A percentile compares a stretch with the other conserved stretches of the same genome.
These are phyloP conservation scores for Sugiyamaella americana DNA, from an alignment of 805 yeast species.

Conservation along the genomic window DNA sequence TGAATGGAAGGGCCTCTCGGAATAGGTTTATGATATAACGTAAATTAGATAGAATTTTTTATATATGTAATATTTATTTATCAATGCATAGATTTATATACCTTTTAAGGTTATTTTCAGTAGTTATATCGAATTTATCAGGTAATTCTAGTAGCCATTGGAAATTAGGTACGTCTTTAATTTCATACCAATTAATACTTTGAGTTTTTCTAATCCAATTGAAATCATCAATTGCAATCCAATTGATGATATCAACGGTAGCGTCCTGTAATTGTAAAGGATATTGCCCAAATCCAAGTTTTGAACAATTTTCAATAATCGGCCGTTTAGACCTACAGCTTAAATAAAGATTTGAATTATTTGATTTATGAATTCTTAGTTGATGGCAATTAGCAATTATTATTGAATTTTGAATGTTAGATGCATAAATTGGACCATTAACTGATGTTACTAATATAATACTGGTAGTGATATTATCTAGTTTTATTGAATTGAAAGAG, in stretches of 20 bases:
- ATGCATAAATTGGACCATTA: slow-evolving; percentile 22
- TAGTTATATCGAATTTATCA: no score
- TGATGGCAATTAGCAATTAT: slow-evolving; percentile 25
- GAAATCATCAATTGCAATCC: slow-evolving; percentile 26
- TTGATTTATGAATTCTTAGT: slow-evolving; percentile 26
- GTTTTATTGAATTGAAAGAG: slow-evolving; percentile 7
- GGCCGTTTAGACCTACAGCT: slow-evolving; percentile 26
- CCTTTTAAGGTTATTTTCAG: no score
- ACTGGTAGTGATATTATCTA: slow-evolving; percentile 18
- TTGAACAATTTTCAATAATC: slow-evolving; percentile 23
- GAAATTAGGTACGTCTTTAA: not conserved
- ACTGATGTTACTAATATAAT: slow-evolving; percentile 17
- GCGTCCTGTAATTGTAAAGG: slow-evolving; percentile 7
- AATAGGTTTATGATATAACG: no score
- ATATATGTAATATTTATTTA: no score
- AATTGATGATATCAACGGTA: not conserved
- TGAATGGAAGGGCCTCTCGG: slow-evolving; percentile 21
- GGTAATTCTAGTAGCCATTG: not conserved
- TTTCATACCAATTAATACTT: slow-evolving; percentile 18
- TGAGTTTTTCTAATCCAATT: slow-evolving; percentile 22
- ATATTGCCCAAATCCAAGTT: slow-evolving; percentile 20
- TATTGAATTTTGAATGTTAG: slow-evolving; percentile 15
- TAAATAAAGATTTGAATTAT: slow-evolving; percentile 15
- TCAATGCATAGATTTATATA: no score
- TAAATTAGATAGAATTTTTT: no score